A percentile compares a stretch with the other conserved stretches of the same genome.
phyloP scores from a whole-genome alignment of 805 yeast species.

The Candida insectorum region DNA sequence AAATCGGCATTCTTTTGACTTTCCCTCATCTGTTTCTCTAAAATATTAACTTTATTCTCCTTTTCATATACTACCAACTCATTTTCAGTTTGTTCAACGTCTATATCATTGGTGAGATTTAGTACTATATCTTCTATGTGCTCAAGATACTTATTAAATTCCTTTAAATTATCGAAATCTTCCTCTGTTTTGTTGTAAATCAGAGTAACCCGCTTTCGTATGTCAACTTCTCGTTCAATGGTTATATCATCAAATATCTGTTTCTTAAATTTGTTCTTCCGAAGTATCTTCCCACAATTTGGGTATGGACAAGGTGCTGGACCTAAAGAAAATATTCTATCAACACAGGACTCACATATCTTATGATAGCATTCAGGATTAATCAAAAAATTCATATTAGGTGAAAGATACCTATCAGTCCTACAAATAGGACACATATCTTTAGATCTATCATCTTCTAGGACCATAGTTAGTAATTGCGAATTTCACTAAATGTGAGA shows the following conservation, averaged over 20 bases:
- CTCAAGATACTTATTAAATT: constrained; percentile 77
- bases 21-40: constrained; percentile 70
- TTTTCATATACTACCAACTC: constrained; percentile 66
- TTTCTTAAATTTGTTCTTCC: constrained; percentile 86
- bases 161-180: constrained; percentile 60
- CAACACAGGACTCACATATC: constrained; percentile 96
- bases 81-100: constrained; percentile 65
- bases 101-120: constrained; percentile 67
- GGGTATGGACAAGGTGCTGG: constrained; percentile 97
- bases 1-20: constrained; percentile 60
- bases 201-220: constrained; percentile 70
- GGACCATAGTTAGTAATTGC: no score
- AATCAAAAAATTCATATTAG: constrained; percentile 86
- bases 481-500: no score
- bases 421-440: constrained; percentile 98
- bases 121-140: constrained; percentile 77
- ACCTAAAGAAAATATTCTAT: constrained; percentile 87
- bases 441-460: constrained; percentile 20
- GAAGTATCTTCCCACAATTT: constrained; percentile 78
- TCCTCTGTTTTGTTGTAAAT: constrained; percentile 78
- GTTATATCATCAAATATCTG: constrained; percentile 88
- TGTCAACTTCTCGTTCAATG: constrained; percentile 91
- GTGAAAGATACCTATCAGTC: constrained; percentile 89
- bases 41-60: constrained; percentile 69
- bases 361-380: constrained; percentile 98